Percentiles rank a stretch among this genome's conserved stretches.
These are phyloP conservation scores for Gastrolobium villosum DNA, from an alignment of 306 rosid species.

Conservation along the genomic window DNA sequence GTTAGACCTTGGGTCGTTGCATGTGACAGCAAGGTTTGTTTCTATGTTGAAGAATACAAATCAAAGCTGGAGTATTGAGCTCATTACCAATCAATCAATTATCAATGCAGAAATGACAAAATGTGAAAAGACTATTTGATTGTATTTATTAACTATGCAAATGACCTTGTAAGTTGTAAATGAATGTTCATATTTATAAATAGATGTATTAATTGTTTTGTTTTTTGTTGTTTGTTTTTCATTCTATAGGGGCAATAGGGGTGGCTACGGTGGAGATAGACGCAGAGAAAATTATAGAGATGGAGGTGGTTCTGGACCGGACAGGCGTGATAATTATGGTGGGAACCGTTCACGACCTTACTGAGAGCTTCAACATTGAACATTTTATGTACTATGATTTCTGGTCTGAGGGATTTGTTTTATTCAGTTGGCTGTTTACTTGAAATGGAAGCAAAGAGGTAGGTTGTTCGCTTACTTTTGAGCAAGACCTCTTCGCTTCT, in stretches of 20 bases:
- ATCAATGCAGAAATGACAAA: not conserved
- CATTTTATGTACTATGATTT: slow-evolving; percentile 87
- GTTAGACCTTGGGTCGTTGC: no score
- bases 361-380: slow-evolving; percentile 63
- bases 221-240: not conserved
- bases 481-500: slow-evolving; percentile 86
- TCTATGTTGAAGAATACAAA: not conserved
- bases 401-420: slow-evolving; percentile 76
- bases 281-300: slow-evolving; percentile 90
- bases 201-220: slow-evolving; percentile 1
- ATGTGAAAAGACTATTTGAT: not conserved
- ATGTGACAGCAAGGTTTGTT: no score
- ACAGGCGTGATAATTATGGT: slow-evolving; percentile 84
- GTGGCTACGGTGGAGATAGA: slow-evolving; percentile 97
- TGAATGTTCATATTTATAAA: not conserved
- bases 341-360: slow-evolving; percentile 98
- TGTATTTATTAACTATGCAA: not conserved
- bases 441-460: slow-evolving; percentile 95
- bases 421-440: slow-evolving; percentile 80
- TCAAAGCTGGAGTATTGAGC: not conserved
- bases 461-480: slow-evolving; percentile 86
- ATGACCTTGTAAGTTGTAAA: not conserved
- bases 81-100: not conserved
- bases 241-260: slow-evolving; percentile 77
- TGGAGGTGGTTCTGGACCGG: slow-evolving; percentile 88